Evolutionary conservation across 2,329 filamentous ascomycete genomes (phyloP).

Genomic region (Diaporthe citrichinensis): DNA sequence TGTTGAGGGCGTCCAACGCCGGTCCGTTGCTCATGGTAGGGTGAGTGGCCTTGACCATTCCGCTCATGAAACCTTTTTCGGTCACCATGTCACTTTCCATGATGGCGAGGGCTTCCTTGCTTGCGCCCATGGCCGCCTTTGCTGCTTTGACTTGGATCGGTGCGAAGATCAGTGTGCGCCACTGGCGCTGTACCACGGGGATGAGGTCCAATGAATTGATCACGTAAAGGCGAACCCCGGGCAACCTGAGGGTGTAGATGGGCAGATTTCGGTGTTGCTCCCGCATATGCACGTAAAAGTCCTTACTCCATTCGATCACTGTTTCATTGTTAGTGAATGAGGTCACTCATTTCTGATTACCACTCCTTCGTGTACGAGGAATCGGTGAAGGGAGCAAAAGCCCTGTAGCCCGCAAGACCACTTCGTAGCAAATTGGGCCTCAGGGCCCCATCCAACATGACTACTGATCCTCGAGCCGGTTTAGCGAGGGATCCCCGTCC

Average conservation of each 20-base stretch:
- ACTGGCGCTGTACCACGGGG: constrained; percentile 56
- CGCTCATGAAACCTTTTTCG: constrained; percentile 41
- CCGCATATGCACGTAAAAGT: constrained; percentile 31
- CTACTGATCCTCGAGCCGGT: background rate
- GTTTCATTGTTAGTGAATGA: background rate
- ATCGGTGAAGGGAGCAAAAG: background rate
- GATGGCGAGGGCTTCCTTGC: constrained; percentile 36
- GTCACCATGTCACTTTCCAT: constrained; percentile 39
- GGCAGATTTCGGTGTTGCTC: constrained; percentile 1
- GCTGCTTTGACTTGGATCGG: constrained; percentile 24
- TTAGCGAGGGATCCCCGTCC: rapidly evolving
- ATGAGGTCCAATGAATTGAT: constrained; percentile 57
- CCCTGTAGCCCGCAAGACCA: background rate
- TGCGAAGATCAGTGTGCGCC: constrained; percentile 16
- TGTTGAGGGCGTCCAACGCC: constrained; percentile 34
- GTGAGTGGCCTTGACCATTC: constrained; percentile 42
- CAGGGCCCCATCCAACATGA: background rate
- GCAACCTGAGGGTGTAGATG: constrained; percentile 27
- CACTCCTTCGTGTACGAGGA: background rate
- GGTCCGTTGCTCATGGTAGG: constrained; percentile 37
- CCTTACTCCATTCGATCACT: constrained; percentile 34
- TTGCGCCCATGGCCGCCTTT: constrained; percentile 40
- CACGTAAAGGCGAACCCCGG: constrained; percentile 14
- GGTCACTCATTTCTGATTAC: background rate
- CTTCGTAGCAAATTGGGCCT: too few species aligned